These are phyloP conservation scores for Mycena haematopus DNA, from an alignment of 768 basidiomycete species.

Conservation along the genomic window DNA sequence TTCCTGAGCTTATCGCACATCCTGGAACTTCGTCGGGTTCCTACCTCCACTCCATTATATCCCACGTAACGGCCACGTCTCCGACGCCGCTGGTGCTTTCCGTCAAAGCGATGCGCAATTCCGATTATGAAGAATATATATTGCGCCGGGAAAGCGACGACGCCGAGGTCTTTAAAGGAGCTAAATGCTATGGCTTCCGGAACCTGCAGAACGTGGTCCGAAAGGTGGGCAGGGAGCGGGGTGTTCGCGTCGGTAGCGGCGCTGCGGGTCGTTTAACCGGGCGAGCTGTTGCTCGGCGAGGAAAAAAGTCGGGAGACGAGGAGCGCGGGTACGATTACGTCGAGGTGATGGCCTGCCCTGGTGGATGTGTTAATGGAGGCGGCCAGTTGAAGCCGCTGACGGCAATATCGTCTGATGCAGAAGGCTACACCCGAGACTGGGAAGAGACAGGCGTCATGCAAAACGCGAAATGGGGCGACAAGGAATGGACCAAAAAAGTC, in stretches of 20 bases:
- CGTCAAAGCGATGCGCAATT: conserved; percentile 66
- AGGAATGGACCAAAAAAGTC: conserved; percentile 81
- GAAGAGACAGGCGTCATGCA: conserved; percentile 48
- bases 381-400: conserved; percentile 71
- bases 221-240: conserved; percentile 87
- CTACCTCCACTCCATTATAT: conserved; percentile 84
- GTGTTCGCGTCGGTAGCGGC: conserved; percentile 74
- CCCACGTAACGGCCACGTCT: conserved; percentile 52
- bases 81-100: conserved; percentile 54
- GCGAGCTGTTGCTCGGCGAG: conserved; percentile 37
- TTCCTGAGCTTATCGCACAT: conserved; percentile 82
- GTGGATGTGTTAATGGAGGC: conserved; percentile 97
- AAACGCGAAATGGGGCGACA: conserved; percentile 79
- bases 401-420: conserved; percentile 50
- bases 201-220: conserved; percentile 97
- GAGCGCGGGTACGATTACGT: conserved; percentile 83
- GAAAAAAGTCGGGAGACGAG: conserved; percentile 42
- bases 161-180: conserved; percentile 83
- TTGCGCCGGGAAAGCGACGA: conserved; percentile 50
- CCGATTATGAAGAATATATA: conserved; percentile 81
- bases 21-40: conserved; percentile 91
- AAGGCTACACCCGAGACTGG: conserved; percentile 73
- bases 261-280: conserved; percentile 59
- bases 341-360: conserved; percentile 99
- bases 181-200: conserved; percentile 96